Evolutionary conservation across 106 monocot species (phyloP).

Genomic region (Posidonia australis): DNA sequence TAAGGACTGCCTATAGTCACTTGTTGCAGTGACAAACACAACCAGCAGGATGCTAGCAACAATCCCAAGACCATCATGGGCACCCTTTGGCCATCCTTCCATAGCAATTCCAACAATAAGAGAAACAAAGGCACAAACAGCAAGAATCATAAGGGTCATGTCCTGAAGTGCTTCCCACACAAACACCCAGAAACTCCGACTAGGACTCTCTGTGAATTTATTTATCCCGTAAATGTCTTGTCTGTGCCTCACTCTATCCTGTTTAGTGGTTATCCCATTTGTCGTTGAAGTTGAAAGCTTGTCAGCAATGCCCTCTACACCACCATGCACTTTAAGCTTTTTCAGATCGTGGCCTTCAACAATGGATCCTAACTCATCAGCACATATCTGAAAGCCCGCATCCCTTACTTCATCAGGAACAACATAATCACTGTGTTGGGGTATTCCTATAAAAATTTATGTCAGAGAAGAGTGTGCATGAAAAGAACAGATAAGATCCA

Average conservation of each 20-base stretch:
- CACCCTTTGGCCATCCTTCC: constrained; percentile 74
- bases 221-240: constrained; percentile 47
- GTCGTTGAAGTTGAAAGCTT: constrained; percentile 41
- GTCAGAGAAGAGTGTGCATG: background rate
- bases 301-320: constrained; percentile 28
- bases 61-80: constrained; percentile 70
- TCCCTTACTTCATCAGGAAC: constrained; percentile 47
- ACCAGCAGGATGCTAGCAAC: constrained; percentile 62
- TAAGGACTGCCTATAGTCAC: constrained; percentile 68
- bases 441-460: background rate
- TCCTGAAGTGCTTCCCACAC: constrained; percentile 77
- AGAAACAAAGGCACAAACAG: constrained; percentile 44
- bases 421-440: background rate
- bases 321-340: constrained; percentile 42
- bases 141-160: constrained; percentile 62
- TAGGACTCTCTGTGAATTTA: constrained; percentile 41
- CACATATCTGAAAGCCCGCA: constrained; percentile 60
- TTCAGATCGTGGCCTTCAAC: constrained; percentile 60
- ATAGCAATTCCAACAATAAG: constrained; percentile 50
- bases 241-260: constrained; percentile 22
- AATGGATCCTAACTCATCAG: constrained; percentile 56
- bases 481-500: background rate
- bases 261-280: constrained; percentile 25
- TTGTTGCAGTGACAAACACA: constrained; percentile 66
- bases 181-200: constrained; percentile 53